Percentiles rank a stretch among this genome's conserved stretches.
Evolutionary conservation across 192 early-diverging fungal genomes (phyloP).

Genomic region (Backusella westeae): DNA sequence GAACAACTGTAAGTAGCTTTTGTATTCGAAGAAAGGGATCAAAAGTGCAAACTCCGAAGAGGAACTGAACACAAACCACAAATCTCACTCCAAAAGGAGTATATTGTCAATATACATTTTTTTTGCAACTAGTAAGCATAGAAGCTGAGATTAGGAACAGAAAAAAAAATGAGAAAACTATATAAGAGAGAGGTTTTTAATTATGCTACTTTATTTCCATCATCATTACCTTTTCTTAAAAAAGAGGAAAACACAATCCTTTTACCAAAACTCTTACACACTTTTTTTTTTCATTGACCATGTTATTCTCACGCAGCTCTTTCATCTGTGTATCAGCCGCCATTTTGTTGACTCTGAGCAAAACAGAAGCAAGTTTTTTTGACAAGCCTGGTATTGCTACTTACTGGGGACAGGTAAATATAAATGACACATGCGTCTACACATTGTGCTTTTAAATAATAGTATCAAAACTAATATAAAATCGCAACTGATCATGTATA

Average conservation of each 20-base stretch:
- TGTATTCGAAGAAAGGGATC: neutral
- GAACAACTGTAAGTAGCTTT: neutral
- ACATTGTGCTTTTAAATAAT: neutral
- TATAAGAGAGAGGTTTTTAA: neutral
- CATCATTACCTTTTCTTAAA: neutral
- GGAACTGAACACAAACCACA: neutral
- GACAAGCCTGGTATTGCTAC: neutral
- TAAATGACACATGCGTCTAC: neutral
- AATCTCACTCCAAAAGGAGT: neutral
- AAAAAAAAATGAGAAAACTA: neutral
- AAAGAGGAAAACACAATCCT: neutral
- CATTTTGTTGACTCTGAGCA: neutral
- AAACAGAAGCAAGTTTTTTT: neutral
- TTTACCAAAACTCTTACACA: neutral
- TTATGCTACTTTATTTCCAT: neutral
- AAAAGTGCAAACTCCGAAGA: neutral
- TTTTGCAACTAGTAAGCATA: neutral
- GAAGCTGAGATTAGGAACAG: neutral
- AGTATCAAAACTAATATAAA: neutral
- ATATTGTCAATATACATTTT: neutral
- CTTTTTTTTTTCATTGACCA: neutral
- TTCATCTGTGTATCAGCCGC: neutral
- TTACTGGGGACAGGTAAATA: constrained; percentile 11
- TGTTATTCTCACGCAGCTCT: neutral
- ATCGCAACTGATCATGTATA: neutral